Conservation (phyloP, 352 stramenopile species). For the Aphanomyces invadans region DNA sequence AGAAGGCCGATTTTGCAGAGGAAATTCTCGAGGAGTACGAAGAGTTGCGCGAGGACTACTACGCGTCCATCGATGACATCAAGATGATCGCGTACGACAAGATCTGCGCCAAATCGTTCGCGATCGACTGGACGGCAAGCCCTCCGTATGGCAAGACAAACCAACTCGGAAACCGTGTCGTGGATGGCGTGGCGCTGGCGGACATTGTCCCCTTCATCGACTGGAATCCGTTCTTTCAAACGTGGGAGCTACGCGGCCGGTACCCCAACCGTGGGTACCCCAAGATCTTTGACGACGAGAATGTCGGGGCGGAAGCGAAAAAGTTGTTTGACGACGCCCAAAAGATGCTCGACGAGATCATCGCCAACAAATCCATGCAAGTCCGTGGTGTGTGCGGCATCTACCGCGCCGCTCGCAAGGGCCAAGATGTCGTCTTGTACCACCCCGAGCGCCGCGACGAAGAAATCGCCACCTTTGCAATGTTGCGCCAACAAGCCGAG, state of each 20-base stretch:
- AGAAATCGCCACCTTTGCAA: slow-evolving; percentile 89
- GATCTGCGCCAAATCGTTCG: slow-evolving; percentile 57
- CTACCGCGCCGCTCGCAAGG: slow-evolving; percentile 89
- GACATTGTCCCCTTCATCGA: slow-evolving; percentile 95
- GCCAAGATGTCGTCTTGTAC: slow-evolving; percentile 95
- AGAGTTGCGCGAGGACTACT: slow-evolving; percentile 83
- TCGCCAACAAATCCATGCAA: slow-evolving; percentile 86
- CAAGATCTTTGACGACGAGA: slow-evolving; percentile 97
- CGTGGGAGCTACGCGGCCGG: slow-evolving; percentile 93
- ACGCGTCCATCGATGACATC: slow-evolving; percentile 63
- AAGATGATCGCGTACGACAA: slow-evolving; percentile 48
- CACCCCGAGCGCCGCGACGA: slow-evolving; percentile 68
- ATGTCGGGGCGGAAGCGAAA: slow-evolving; percentile 90
- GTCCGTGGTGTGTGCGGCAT: slow-evolving; percentile 91
- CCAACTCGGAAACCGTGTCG: slow-evolving; percentile 77
- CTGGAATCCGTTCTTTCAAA: slow-evolving; percentile 99
- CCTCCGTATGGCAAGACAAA: slow-evolving; percentile 81
- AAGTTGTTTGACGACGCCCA: slow-evolving; percentile 97
- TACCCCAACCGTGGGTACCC: slow-evolving; percentile 98
- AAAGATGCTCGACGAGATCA: slow-evolving; percentile 90
- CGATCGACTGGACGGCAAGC: slow-evolving; percentile 87
- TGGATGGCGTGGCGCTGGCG: slow-evolving; percentile 80
- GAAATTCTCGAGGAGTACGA: slow-evolving; percentile 93
- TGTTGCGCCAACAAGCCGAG: slow-evolving; percentile 95
- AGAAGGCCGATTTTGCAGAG: slow-evolving; percentile 91